Conservation (phyloP, 2,329 filamentous ascomycete genomes). For the Xylaria sp. region DNA sequence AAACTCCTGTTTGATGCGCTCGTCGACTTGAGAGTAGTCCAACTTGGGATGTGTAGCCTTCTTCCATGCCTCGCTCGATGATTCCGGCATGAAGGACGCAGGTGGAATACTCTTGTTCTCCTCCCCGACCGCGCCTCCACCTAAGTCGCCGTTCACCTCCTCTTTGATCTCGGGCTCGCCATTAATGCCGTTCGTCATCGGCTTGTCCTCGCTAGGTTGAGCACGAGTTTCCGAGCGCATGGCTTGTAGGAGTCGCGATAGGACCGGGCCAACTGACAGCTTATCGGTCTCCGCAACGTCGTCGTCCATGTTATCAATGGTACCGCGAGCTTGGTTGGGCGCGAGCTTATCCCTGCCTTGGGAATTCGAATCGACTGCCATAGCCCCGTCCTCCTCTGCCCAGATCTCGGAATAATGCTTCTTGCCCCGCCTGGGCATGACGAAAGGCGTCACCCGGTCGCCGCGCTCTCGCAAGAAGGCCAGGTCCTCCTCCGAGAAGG, state of each 20-base stretch:
- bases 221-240: conserved; percentile 75
- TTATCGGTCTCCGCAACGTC: conserved; percentile 86
- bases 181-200: conserved; percentile 53
- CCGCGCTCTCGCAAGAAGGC: conserved; percentile 90
- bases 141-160: conserved; percentile 55
- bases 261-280: conserved; percentile 83
- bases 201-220: conserved; percentile 58
- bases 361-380: conserved; percentile 69
- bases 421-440: conserved; percentile 83
- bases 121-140: conserved; percentile 41
- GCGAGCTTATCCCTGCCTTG: conserved; percentile 67
- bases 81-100: conserved; percentile 79
- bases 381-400: conserved; percentile 88
- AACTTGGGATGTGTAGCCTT: conserved; percentile 74
- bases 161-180: conserved; percentile 51
- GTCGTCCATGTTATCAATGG: conserved; percentile 84
- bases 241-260: conserved; percentile 77
- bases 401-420: conserved; percentile 87
- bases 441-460: conserved; percentile 80
- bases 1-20: conserved; percentile 88
- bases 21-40: conserved; percentile 85
- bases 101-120: conserved; percentile 58
- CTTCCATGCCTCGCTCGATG: conserved; percentile 75
- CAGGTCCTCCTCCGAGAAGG: conserved; percentile 89
- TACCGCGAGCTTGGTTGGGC: conserved; percentile 81